Evolutionary conservation across 1,284 basidiomycete species (phyloP), one percentile per base, ranked within the genome.

Genomic region (Hymenochaete sp.): DNA sequence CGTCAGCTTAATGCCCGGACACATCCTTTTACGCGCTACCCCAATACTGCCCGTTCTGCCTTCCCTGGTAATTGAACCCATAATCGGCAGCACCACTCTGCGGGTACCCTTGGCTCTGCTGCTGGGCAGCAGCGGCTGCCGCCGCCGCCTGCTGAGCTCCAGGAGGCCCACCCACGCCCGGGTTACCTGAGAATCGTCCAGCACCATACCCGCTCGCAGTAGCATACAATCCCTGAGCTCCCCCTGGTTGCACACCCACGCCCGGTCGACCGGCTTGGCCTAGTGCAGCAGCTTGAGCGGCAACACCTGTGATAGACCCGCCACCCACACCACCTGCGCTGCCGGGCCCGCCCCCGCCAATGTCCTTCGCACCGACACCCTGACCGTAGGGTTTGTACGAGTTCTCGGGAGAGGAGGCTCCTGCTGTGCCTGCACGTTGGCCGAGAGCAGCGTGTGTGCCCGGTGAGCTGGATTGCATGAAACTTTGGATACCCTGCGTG

Each of bases 41-140:
- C n/a, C n/a, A n/a, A n/a, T n/a, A n/a, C n/a, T n/a, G n/a, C n/a
- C n/a, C 68, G n/a, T n/a, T n/a, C n/a, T n/a, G n/a, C n/a, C n/a
- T n/a, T n/a, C n/a, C n/a, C 59, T 79, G 79, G 59, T 82, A 83
- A 57, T 84, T 84, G 58, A 80, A 83, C 52, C 66, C 69, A 25
- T 64, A 75, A 44, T 84, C 82, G n/a, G n/a, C n/a, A 38, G 68
- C 73, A n/a, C 27, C 47, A 32, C 72, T 73, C 56, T 83, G 82
- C 6, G 72, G 72, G 58, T 79, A 79, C n/a, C 72, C 77, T 4
- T 79, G 67, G 55, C 81, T 78, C 57, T 79, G 79, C 7, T 71
- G 72, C 54, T 79, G 77, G 13, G 6, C 21, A 8, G 32, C n/a
- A n/a, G n/a, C n/a, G n/a, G n/a, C n/a, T n/a, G n/a, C n/a, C n/a